Conservation (phyloP, 345 rosid genomes). For the Arabidopsis arenosa region DNA sequence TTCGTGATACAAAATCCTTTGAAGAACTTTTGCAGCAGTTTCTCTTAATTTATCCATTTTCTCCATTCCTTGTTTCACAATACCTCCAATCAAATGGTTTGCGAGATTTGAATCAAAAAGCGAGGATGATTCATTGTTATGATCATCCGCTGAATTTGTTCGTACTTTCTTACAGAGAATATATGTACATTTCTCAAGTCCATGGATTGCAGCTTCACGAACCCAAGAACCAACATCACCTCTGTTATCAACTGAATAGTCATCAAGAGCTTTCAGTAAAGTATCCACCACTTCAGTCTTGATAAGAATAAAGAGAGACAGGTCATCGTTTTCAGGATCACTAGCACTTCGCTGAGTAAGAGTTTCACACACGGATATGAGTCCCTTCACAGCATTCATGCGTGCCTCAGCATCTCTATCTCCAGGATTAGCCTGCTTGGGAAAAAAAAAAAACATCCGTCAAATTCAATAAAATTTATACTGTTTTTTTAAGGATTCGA, state of each 20-base stretch:
- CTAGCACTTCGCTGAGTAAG: slow-evolving; percentile 53
- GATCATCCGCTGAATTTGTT: slow-evolving; percentile 40
- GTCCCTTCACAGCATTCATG: slow-evolving; percentile 89
- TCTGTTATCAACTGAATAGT: slow-evolving; percentile 91
- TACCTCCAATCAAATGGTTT: slow-evolving; percentile 60
- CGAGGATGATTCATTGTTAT: slow-evolving; percentile 36
- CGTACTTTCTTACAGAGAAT: slow-evolving; percentile 62
- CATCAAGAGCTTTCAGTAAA: slow-evolving; percentile 84
- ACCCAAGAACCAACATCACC: slow-evolving; percentile 99
- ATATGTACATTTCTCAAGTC: slow-evolving; percentile 77
- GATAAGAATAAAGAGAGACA: slow-evolving; percentile 62
- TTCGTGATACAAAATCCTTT: slow-evolving; percentile 67
- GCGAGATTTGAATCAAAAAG: slow-evolving; percentile 73
- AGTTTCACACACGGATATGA: slow-evolving; percentile 75
- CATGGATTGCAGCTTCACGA: slow-evolving; percentile 94
- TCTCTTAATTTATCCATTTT: slow-evolving; percentile 95
- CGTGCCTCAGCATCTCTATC: slow-evolving; percentile 97
- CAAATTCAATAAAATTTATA: slow-evolving; percentile 26
- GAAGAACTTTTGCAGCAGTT: slow-evolving; percentile 79
- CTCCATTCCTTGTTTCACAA: slow-evolving; percentile 86
- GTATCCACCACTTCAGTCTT: slow-evolving; percentile 77
- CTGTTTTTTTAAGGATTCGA: slow-evolving; percentile 2
- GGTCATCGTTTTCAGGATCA: slow-evolving; percentile 49
- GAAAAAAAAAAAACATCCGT: slow-evolving; percentile 21
- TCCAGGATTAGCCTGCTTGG: slow-evolving; percentile 75